Percentiles rank a stretch among this genome's conserved stretches.
These are phyloP conservation scores for Taphrina communis DNA, from an alignment of 1,139 yeast genomes.

Conservation along the genomic window DNA sequence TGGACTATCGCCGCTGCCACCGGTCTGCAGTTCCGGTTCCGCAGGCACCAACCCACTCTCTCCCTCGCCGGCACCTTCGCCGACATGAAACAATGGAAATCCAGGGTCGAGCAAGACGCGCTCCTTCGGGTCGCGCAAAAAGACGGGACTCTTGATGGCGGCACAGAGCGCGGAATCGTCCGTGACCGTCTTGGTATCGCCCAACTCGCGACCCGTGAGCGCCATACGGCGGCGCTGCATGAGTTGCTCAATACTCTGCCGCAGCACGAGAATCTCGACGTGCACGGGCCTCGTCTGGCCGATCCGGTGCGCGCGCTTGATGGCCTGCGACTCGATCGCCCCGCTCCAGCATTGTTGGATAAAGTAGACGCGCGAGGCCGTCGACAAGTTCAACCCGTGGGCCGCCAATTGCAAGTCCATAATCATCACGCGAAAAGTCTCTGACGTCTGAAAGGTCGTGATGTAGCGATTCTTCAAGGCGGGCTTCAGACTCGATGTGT, in stretches of 20 bases:
- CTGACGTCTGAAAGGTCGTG: constrained; percentile 58
- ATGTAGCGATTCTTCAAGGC: constrained; percentile 62
- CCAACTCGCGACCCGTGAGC: constrained; percentile 23
- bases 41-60: constrained; percentile 8
- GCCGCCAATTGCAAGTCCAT: constrained; percentile 74
- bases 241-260: constrained; percentile 70
- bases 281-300: constrained; percentile 64
- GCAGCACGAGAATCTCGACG: constrained; percentile 70
- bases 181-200: constrained; percentile 31
- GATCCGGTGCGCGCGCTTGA: constrained; percentile 74
- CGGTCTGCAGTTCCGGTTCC: not conserved
- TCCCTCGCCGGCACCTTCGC: constrained; percentile 2
- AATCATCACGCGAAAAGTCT: constrained; percentile 61
- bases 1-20: not conserved
- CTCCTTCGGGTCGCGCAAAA: not conserved
- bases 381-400: constrained; percentile 70
- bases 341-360: constrained; percentile 74
- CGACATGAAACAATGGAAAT: constrained; percentile 10
- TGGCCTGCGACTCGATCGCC: constrained; percentile 73
- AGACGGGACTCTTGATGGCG: constrained; percentile 25
- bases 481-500: constrained; percentile 65
- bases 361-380: constrained; percentile 72
- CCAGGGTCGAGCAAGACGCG: not conserved
- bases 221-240: constrained; percentile 55
- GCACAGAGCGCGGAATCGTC: constrained; percentile 19